These are phyloP conservation scores for Colletotrichum graminicola DNA, from an alignment of 2,329 filamentous ascomycete species.

Conservation along the genomic window DNA sequence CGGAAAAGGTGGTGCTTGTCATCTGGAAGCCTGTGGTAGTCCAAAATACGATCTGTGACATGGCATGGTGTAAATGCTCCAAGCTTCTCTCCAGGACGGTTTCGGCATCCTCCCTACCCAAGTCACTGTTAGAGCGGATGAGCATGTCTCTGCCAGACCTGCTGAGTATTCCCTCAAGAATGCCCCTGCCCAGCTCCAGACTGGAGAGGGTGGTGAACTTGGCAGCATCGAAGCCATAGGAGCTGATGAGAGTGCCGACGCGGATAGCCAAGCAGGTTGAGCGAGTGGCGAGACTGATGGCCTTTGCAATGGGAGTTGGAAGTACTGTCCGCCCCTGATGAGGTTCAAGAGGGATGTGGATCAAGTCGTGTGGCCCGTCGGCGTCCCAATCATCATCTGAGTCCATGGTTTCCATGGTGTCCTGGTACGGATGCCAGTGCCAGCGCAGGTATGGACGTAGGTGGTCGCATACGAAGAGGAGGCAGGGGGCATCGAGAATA, in stretches of 20 bases:
- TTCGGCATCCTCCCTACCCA: conserved; percentile 66
- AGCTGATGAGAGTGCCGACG: conserved; percentile 64
- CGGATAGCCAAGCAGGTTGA: conserved; percentile 70
- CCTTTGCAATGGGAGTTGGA: conserved; percentile 67
- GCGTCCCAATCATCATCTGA: conserved; percentile 37
- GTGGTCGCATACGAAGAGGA: conserved; percentile 27
- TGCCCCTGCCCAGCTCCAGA: conserved; percentile 66
- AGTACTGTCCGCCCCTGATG: conserved; percentile 63
- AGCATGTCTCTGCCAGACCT: conserved; percentile 63
- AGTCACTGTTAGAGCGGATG: conserved; percentile 58
- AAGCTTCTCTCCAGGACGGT: conserved; percentile 68
- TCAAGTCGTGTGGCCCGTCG: conserved; percentile 31
- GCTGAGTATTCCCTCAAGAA: conserved; percentile 67
- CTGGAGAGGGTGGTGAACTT: conserved; percentile 69
- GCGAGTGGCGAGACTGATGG: conserved; percentile 70
- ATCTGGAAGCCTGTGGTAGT: conserved; percentile 71
- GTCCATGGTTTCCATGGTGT: conserved; percentile 33
- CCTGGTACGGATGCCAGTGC: conserved; percentile 17
- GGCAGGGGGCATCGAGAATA: conserved; percentile 30
- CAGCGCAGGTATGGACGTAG: conserved; percentile 1
- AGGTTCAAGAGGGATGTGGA: conserved; percentile 38
- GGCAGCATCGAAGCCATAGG: conserved; percentile 65
- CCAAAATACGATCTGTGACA: conserved; percentile 71
- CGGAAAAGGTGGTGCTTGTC: conserved; percentile 66
- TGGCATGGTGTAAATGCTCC: conserved; percentile 67